Evolutionary conservation across 1,284 basidiomycete species (phyloP).

Genomic region (Rhizoctonia solani): DNA sequence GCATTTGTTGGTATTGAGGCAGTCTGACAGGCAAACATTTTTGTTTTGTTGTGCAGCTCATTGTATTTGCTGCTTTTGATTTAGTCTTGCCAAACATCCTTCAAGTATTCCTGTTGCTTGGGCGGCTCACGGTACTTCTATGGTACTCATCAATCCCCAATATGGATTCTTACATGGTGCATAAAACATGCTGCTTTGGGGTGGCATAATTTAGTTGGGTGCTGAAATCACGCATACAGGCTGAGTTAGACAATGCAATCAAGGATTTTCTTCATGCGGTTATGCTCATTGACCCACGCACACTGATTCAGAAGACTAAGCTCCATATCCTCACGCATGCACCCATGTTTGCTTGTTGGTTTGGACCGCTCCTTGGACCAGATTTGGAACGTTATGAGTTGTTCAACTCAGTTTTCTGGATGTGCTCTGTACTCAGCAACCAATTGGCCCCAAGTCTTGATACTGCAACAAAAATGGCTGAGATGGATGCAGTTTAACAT

Average conservation of each 20-base stretch:
- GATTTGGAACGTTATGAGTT: constrained; percentile 36
- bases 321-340: constrained; percentile 38
- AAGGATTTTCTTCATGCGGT: constrained; percentile 17
- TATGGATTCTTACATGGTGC: constrained; percentile 41
- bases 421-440: constrained; percentile 37
- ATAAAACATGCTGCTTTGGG: neutral
- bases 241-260: neutral
- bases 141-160: constrained; percentile 44
- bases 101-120: constrained; percentile 42
- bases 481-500: constrained; percentile 34
- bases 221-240: neutral
- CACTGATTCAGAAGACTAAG: constrained; percentile 36
- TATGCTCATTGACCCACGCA: neutral
- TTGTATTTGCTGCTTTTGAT: constrained; percentile 43
- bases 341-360: constrained; percentile 32
- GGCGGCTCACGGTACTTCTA: constrained; percentile 42
- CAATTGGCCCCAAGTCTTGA: constrained; percentile 38
- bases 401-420: constrained; percentile 36
- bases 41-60: constrained; percentile 44
- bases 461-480: constrained; percentile 31
- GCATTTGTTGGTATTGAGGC: constrained; percentile 43
- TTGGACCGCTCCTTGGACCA: constrained; percentile 36
- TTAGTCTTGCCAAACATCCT: constrained; percentile 41
- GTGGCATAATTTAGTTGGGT: neutral
- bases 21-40: constrained; percentile 46